Conservation (phyloP, 148 eudicot species). For the Euryodendron excelsum region DNA sequence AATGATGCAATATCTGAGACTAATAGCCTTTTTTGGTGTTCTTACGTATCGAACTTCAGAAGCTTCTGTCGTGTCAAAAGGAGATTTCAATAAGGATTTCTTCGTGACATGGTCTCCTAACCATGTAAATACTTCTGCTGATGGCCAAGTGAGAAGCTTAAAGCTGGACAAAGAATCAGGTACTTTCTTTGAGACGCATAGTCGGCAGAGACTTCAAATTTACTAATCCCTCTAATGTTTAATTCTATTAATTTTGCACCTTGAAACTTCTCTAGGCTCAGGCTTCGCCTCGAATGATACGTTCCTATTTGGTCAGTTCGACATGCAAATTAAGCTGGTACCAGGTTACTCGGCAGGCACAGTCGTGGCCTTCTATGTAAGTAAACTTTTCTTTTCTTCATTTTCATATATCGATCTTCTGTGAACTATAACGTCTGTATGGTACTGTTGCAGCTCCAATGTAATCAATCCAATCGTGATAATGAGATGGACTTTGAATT, state of each 20-base stretch:
- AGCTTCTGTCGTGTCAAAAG: constrained; percentile 64
- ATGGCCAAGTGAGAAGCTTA: constrained; percentile 56
- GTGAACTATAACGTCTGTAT: not conserved
- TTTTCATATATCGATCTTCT: too few species aligned
- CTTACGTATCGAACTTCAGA: constrained; percentile 20
- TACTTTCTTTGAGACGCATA: not conserved
- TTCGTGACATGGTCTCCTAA: constrained; percentile 63
- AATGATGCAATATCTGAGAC: too few species aligned
- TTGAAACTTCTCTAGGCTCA: constrained; percentile 41
- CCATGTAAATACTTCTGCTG: constrained; percentile 70
- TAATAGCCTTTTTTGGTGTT: constrained; percentile 11
- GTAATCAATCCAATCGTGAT: not conserved
- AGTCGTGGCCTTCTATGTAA: constrained; percentile 79
- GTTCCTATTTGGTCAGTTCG: constrained; percentile 86
- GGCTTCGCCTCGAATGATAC: constrained; percentile 70
- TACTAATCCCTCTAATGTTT: not conserved
- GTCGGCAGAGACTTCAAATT: not conserved
- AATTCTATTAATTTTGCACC: too few species aligned
- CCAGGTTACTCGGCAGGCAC: constrained; percentile 84
- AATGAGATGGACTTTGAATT: constrained; percentile 76
- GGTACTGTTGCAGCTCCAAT: too few species aligned
- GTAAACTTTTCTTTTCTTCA: constrained; percentile 12
- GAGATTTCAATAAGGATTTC: constrained; percentile 74
- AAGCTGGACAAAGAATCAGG: constrained; percentile 69
- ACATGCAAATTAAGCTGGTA: constrained; percentile 79